Conservation (phyloP, 305 asterid species). For the Fraxinus platypoda region DNA sequence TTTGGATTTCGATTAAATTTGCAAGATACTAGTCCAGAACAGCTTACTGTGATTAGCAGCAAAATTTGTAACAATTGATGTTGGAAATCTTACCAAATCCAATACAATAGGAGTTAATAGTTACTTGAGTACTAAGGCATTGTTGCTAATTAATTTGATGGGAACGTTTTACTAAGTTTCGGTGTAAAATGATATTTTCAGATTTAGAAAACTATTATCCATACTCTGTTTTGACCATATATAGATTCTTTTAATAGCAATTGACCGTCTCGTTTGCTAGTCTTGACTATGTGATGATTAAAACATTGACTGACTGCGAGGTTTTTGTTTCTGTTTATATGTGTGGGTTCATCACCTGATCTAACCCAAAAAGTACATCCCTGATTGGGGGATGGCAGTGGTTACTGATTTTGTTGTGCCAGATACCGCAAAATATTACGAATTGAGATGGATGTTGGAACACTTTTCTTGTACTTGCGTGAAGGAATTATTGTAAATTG, state of each 20-base stretch:
- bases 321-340: neutral
- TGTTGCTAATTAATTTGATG: neutral
- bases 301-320: neutral
- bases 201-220: neutral
- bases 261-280: neutral
- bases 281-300: neutral
- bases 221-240: neutral
- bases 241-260: neutral
- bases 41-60: constrained; percentile 9
- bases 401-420: neutral
- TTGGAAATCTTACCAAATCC: neutral
- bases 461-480: neutral
- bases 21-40: neutral
- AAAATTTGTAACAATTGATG: neutral
- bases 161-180: neutral
- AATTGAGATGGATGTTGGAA: constrained; percentile 8
- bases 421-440: constrained; percentile 2
- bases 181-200: neutral
- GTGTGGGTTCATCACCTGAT: neutral
- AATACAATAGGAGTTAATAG: neutral
- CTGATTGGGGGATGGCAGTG: neutral
- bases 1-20: constrained; percentile 16
- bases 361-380: neutral
- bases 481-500: neutral
- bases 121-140: neutral